These are phyloP conservation scores for Cyclotella baltica DNA, from an alignment of 108 stramenopile genomes.

Conservation along the genomic window DNA sequence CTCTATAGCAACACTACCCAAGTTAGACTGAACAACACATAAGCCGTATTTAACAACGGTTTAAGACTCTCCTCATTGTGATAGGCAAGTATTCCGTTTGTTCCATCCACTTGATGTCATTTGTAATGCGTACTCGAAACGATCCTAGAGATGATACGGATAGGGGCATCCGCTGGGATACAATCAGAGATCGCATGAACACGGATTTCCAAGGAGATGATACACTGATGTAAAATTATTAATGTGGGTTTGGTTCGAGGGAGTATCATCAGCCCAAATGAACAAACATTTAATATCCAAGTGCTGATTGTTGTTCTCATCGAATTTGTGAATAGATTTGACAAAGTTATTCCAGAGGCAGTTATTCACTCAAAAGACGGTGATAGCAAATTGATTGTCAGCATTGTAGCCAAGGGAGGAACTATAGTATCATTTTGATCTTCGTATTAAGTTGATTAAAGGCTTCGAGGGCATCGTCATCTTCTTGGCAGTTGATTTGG, in stretches of 20 bases:
- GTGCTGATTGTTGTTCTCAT: neutral
- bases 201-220: constrained; percentile 6
- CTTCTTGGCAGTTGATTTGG: neutral
- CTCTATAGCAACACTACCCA: neutral
- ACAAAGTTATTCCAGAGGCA: neutral
- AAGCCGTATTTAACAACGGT: neutral
- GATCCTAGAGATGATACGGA: constrained; percentile 49
- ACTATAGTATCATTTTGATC: neutral
- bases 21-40: neutral
- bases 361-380: neutral
- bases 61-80: neutral
- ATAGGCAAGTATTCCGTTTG: constrained; percentile 7
- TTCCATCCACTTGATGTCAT: neutral
- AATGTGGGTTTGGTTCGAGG: neutral
- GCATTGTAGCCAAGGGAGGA: neutral
- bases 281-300: neutral
- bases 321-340: neutral
- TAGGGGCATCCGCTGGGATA: constrained; percentile 66
- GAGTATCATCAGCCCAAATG: neutral
- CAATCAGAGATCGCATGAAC: constrained; percentile 54
- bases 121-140: constrained; percentile 25
- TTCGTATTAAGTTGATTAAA: too few species aligned
- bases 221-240: constrained; percentile 21
- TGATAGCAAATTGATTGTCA: neutral
- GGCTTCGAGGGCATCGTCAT: too few species aligned